A percentile compares a stretch with the other conserved stretches of the same genome.
Evolutionary conservation across 768 basidiomycete species (phyloP).

Genomic region (Mycena floridula): DNA sequence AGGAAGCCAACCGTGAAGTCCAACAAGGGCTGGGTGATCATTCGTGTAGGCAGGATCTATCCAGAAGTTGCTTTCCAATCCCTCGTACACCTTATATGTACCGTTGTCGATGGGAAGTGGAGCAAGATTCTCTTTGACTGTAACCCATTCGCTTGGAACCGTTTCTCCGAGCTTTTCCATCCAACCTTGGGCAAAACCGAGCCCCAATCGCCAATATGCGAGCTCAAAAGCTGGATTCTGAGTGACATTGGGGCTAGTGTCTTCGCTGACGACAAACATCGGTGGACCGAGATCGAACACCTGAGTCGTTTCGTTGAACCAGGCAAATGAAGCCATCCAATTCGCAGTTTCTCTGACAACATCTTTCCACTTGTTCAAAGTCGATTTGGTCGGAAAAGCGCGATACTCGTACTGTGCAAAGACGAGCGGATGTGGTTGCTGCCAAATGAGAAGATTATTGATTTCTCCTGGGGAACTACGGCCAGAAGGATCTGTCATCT

Average conservation of each 20-base stretch:
- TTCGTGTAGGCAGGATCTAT: slow-evolving; percentile 42
- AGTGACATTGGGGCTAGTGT: slow-evolving; percentile 49
- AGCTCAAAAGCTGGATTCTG: slow-evolving; percentile 54
- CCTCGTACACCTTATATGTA: slow-evolving; percentile 51
- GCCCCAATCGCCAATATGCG: slow-evolving; percentile 50
- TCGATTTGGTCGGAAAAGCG: slow-evolving; percentile 29
- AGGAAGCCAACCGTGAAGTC: slow-evolving; percentile 54
- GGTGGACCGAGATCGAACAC: slow-evolving; percentile 56
- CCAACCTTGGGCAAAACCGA: slow-evolving; percentile 44
- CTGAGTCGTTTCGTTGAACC: slow-evolving; percentile 38
- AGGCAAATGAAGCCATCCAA: slow-evolving; percentile 56
- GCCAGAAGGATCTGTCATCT: slow-evolving; percentile 58
- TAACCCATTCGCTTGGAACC: slow-evolving; percentile 35
- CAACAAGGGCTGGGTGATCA: slow-evolving; percentile 53
- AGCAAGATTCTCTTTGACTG: slow-evolving; percentile 40
- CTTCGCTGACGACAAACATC: slow-evolving; percentile 50
- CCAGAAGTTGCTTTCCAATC: slow-evolving; percentile 47
- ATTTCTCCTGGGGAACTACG: slow-evolving; percentile 54
- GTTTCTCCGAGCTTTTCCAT: slow-evolving; percentile 35
- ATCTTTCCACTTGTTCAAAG: slow-evolving; percentile 43
- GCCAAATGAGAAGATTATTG: slow-evolving; percentile 59
- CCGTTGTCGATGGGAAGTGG: slow-evolving; percentile 45
- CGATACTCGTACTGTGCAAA: slow-evolving; percentile 56
- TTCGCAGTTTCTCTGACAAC: slow-evolving; percentile 49
- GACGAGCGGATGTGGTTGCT: slow-evolving; percentile 53